phyloP scores from a whole-genome alignment of 2,329 filamentous ascomycete species.

The Trichoderma afroharzianum region DNA sequence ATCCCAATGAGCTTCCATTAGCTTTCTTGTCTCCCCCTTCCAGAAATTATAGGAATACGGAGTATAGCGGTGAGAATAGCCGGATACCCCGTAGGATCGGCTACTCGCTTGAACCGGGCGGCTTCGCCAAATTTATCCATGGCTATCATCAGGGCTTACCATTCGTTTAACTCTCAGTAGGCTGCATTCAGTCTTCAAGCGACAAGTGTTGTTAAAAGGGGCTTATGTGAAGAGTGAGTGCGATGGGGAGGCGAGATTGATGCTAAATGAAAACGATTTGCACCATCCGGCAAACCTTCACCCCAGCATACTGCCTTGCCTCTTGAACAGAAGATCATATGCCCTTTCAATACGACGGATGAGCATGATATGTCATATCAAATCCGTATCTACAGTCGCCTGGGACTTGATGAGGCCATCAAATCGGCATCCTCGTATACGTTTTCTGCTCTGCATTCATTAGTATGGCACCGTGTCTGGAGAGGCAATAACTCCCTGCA shows the following conservation, averaged over 20 bases:
- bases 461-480: neutral
- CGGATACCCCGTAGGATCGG: neutral
- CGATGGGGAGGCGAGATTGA: neutral
- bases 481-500: neutral
- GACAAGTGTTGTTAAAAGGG: neutral
- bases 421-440: neutral
- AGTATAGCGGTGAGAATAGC: neutral
- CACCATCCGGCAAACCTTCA: rapidly evolving
- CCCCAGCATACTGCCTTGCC: neutral
- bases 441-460: neutral
- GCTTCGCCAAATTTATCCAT: neutral
- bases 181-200: neutral
- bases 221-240: neutral
- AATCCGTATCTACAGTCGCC: neutral
- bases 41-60: neutral
- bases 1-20: neutral
- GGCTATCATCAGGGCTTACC: neutral
- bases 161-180: neutral
- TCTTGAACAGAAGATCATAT: neutral
- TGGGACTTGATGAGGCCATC: neutral
- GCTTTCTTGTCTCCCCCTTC: neutral
- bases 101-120: neutral
- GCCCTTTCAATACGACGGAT: neutral
- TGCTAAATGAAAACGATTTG: neutral
- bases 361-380: neutral